Percentiles rank a stretch among this genome's conserved stretches.
Evolutionary conservation across 768 basidiomycete species (phyloP).

Genomic region (Hygrocybe coccinea): DNA sequence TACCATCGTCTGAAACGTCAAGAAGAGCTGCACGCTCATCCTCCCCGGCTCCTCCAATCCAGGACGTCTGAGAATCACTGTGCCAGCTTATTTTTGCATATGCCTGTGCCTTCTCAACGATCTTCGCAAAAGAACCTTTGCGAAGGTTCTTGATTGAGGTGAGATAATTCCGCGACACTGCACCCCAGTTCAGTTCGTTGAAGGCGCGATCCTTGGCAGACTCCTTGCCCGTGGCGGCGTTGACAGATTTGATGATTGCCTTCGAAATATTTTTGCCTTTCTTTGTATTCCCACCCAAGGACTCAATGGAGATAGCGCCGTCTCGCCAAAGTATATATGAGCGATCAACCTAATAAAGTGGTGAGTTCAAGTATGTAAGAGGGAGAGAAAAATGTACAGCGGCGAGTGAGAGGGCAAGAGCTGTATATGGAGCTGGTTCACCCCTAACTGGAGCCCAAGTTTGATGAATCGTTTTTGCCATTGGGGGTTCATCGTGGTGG

Average conservation of each 20-base stretch:
- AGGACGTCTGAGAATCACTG: neutral
- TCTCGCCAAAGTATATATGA: neutral
- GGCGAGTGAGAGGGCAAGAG: neutral
- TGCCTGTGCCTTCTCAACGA: neutral
- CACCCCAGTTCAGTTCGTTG: neutral
- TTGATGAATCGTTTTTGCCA: too few species aligned
- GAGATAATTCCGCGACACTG: neutral
- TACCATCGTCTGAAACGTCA: neutral
- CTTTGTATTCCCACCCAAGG: too few species aligned
- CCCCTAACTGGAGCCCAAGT: too few species aligned
- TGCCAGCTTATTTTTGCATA: neutral
- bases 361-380: neutral
- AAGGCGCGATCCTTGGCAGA: neutral
- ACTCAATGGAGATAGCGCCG: neutral
- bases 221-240: neutral
- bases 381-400: neutral
- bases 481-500: too few species aligned
- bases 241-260: too few species aligned
- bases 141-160: neutral
- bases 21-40: too few species aligned
- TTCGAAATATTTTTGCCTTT: too few species aligned
- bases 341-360: neutral
- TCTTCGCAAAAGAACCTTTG: neutral
- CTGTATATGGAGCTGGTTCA: neutral
- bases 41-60: too few species aligned